Conservation (phyloP, 2,329 filamentous ascomycete genomes). For the Triangularia setosa region DNA sequence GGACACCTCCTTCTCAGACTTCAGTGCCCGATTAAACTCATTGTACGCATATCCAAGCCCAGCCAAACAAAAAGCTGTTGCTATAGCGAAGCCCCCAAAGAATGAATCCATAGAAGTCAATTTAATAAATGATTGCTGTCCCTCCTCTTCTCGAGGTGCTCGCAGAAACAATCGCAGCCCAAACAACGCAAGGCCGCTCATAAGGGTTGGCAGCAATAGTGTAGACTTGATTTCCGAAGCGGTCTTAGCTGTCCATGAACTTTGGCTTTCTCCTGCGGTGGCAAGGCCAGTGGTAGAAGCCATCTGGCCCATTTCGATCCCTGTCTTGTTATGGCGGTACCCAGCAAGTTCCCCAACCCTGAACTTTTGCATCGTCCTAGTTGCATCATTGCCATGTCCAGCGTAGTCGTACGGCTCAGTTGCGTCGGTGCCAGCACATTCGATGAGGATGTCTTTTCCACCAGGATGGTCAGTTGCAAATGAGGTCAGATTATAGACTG, state of each 20-base stretch:
- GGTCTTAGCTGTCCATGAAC: no score
- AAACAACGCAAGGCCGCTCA: no score
- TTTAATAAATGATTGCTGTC: no score
- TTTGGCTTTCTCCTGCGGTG: no score
- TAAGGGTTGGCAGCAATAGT: no score
- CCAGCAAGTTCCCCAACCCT: background rate
- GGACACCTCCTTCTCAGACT: conserved; percentile 1
- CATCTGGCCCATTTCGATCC: no score
- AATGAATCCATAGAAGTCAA: background rate
- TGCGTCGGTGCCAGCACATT: background rate
- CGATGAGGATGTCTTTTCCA: background rate
- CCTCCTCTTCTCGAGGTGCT: no score
- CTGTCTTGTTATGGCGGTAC: background rate
- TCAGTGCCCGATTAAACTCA: background rate
- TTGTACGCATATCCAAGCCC: background rate
- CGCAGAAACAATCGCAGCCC: no score
- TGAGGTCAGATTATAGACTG: background rate
- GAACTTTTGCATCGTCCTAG: background rate
- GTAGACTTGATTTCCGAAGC: no score
- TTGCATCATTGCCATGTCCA: background rate
- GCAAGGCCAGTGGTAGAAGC: no score
- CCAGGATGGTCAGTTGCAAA: background rate
- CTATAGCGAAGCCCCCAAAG: background rate
- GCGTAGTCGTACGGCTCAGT: conserved; percentile 1
- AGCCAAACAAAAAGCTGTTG: background rate